phyloP scores from a whole-genome alignment of 73 alveolate genomes.

The Uronychia binucleata region DNA sequence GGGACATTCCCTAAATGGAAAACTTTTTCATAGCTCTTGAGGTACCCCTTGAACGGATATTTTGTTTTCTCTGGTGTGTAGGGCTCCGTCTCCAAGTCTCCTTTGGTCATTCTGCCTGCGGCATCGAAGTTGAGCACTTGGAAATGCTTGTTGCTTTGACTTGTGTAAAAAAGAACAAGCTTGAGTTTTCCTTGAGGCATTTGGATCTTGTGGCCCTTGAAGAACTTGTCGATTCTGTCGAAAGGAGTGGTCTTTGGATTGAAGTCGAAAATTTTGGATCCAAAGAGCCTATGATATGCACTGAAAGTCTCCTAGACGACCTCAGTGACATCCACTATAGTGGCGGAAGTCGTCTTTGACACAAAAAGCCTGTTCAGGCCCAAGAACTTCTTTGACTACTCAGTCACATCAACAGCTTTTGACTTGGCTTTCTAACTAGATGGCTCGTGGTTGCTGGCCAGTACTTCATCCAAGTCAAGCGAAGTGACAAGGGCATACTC shows the following conservation, averaged over 20 bases:
- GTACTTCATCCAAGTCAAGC: not conserved
- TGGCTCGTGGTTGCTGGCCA: conserved; percentile 5
- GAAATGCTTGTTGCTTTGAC: not conserved
- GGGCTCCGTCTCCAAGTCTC: not conserved
- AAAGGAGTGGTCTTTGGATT: conserved; percentile 13
- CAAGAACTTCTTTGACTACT: not conserved
- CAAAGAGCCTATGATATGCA: conserved; percentile 56
- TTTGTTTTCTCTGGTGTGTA: no score
- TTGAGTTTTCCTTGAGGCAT: not conserved
- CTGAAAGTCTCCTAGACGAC: conserved; percentile 39
- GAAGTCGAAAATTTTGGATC: conserved; percentile 43
- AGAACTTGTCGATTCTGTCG: not conserved
- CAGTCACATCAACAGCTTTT: not conserved
- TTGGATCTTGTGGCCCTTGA: not conserved
- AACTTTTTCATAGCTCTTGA: conserved; percentile 34
- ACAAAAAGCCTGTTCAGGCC: not conserved
- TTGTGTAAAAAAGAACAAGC: conserved; percentile 23
- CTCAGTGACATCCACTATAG: conserved; percentile 33
- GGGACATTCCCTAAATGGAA: conserved; percentile 28
- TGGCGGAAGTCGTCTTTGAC: not conserved
- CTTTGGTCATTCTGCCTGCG: not conserved
- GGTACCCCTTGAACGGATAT: conserved; percentile 14
- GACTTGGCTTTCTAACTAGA: not conserved
- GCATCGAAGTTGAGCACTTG: not conserved
- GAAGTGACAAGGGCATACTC: conserved; percentile 5